Conservation (phyloP, 2,329 filamentous ascomycete species). For the Albophoma yamanashiensis region DNA sequence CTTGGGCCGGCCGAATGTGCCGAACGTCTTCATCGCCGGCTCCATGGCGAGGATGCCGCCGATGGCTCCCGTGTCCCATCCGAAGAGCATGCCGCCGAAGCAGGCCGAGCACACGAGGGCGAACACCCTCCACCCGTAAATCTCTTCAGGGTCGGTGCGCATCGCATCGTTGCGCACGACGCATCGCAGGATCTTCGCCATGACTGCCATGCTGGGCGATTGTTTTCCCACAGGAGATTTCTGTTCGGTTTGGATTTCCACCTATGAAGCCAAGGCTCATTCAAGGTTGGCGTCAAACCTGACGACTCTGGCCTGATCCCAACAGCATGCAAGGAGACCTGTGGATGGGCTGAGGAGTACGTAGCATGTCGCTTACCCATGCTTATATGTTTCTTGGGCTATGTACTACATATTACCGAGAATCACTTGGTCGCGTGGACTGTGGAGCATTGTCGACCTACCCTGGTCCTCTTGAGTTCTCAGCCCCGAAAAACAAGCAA, state of each 20-base stretch:
- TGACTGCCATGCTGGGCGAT: constrained; percentile 24
- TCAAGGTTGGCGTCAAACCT: neutral
- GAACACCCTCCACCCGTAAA: constrained; percentile 61
- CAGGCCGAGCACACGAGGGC: constrained; percentile 53
- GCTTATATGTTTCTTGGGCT: neutral
- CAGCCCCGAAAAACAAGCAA: neutral
- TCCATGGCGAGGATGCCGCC: constrained; percentile 54
- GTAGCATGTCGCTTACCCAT: neutral
- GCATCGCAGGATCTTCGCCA: constrained; percentile 34
- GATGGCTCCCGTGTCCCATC: constrained; percentile 52
- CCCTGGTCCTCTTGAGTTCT: neutral
- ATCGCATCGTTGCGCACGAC: constrained; percentile 63
- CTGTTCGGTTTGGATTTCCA: neutral
- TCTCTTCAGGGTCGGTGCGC: constrained; percentile 53
- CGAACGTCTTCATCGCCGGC: constrained; percentile 38
- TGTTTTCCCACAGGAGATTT: neutral
- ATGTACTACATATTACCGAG: too few relatives aligned
- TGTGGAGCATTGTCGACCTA: neutral
- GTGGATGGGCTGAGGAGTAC: neutral
- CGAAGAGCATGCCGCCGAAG: constrained; percentile 51
- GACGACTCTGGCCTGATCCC: neutral
- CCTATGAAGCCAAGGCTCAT: neutral
- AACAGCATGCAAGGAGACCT: neutral
- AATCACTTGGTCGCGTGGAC: neutral
- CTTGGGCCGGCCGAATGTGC: constrained; percentile 17